Percentiles rank a stretch among this genome's conserved stretches.
Evolutionary conservation across 1,139 yeast genomes (phyloP).

Genomic region (Yamadazyma taylorii): DNA sequence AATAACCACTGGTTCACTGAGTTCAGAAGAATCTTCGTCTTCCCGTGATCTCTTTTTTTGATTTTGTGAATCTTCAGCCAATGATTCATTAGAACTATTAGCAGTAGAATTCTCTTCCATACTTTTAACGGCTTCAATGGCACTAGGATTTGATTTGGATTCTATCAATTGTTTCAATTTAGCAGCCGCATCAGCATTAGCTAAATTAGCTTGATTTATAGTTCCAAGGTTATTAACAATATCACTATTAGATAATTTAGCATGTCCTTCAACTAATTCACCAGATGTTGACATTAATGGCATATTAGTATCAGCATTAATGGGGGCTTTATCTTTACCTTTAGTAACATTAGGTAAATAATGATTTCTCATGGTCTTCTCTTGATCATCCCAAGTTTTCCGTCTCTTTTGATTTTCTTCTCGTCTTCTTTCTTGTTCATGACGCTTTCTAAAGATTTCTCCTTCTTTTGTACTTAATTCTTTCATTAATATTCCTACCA

Average conservation of each 20-base stretch:
- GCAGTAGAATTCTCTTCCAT: constrained; percentile 5
- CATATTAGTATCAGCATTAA: constrained; percentile 68
- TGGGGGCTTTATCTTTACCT: constrained; percentile 77
- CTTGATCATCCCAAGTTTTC: constrained; percentile 45
- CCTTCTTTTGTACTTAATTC: constrained; percentile 74
- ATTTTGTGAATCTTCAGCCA: constrained; percentile 4
- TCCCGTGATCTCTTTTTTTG: constrained; percentile 16
- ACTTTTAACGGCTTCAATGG: constrained; percentile 31
- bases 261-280: constrained; percentile 60
- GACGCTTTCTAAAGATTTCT: constrained; percentile 70
- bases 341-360: constrained; percentile 46
- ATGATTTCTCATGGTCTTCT: constrained; percentile 32
- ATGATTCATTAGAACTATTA: too few relatives aligned
- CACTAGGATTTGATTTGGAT: constrained; percentile 29
- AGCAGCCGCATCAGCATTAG: constrained; percentile 71
- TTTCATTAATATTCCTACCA: constrained; percentile 71
- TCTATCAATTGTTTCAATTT: constrained; percentile 51
- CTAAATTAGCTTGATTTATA: constrained; percentile 73
- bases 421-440: constrained; percentile 65
- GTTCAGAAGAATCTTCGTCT: constrained; percentile 22
- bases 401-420: constrained; percentile 66
- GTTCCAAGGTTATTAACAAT: constrained; percentile 66
- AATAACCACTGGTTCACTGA: constrained; percentile 24
- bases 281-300: constrained; percentile 76
- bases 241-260: constrained; percentile 69